Percentiles rank a stretch among this genome's conserved stretches.
Conservation (phyloP, 1,284 basidiomycete species). For the Tilletia horrida region DNA sequence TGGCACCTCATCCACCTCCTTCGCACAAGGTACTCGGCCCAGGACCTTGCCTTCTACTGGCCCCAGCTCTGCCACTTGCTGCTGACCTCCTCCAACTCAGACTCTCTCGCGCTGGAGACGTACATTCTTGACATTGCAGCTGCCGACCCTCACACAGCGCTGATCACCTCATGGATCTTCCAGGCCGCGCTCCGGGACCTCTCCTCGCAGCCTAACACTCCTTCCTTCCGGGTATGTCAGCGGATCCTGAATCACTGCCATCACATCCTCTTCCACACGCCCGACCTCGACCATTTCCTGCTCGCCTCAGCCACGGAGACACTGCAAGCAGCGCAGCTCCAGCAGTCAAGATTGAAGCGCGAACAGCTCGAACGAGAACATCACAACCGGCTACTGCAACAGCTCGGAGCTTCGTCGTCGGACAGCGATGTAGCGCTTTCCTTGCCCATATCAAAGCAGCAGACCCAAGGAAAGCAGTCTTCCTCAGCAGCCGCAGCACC, state of each 20-base stretch:
- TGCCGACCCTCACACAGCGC: constrained; percentile 49
- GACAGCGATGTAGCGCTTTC: constrained; percentile 14
- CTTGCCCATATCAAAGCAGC: background rate
- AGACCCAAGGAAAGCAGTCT: background rate
- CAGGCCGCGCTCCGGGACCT: constrained; percentile 52
- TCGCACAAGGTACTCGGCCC: constrained; percentile 35
- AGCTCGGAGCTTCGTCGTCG: constrained; percentile 14
- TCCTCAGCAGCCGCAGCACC: background rate
- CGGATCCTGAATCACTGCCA: constrained; percentile 88
- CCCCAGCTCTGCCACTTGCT: constrained; percentile 53
- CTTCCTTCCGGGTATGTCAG: constrained; percentile 86
- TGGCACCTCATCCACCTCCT: constrained; percentile 51
- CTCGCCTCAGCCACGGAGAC: background rate
- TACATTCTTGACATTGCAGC: constrained; percentile 50
- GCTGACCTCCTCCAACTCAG: constrained; percentile 42
- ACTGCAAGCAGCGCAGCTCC: background rate
- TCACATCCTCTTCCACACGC: constrained; percentile 85
- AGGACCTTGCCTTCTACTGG: constrained; percentile 54
- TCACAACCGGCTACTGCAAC: constrained; percentile 4
- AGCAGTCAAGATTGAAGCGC: background rate
- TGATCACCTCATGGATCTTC: constrained; percentile 53
- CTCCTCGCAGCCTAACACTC: constrained; percentile 61
- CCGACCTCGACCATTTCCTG: constrained; percentile 51
- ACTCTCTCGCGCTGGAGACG: constrained; percentile 48
- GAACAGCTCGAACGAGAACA: constrained; percentile 5